Conservation (phyloP, 257 asterid species). For the Verbena officinalis region DNA sequence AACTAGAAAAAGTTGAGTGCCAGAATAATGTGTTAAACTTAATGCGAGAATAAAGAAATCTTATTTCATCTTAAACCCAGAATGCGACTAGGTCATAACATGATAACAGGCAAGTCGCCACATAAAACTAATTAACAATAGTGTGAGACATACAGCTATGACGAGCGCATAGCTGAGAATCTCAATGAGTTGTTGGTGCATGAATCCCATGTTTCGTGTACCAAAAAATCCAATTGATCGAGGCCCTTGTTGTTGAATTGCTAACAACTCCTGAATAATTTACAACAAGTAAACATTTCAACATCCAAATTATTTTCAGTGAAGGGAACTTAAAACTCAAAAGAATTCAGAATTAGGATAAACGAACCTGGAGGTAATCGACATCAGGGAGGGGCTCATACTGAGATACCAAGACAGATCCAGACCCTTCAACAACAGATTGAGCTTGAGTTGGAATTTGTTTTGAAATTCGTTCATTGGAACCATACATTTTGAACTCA, state of each 20-base stretch:
- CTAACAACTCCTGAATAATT: constrained; percentile 83
- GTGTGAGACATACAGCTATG: constrained; percentile 94
- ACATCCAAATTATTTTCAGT: too few species aligned
- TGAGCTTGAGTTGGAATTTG: constrained; percentile 89
- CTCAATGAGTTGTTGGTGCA: constrained; percentile 99
- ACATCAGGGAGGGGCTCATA: constrained; percentile 83
- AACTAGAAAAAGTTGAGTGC: too few species aligned
- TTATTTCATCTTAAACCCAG: too few species aligned
- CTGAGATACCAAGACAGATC: constrained; percentile 70
- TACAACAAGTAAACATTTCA: constrained; percentile 5
- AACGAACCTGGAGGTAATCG: constrained; percentile 75
- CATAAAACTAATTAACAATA: too few species aligned
- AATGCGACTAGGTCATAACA: too few species aligned
- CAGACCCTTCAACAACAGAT: constrained; percentile 84
- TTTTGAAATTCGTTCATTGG: constrained; percentile 67
- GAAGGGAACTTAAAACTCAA: too few species aligned
- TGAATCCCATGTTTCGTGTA: constrained; percentile 97
- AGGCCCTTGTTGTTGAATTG: constrained; percentile 99
- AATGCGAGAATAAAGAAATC: too few species aligned
- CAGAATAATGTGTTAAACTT: too few species aligned
- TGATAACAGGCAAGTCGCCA: too few species aligned
- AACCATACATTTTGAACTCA: constrained; percentile 64
- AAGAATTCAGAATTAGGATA: too few species aligned
- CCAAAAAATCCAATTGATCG: constrained; percentile 94
- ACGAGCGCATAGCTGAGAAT: constrained; percentile 98